A percentile compares a stretch with the other conserved stretches of the same genome.
These are phyloP conservation scores for Cladorrhinum samala DNA, from an alignment of 495 filamentous ascomycete genomes.

Conservation along the genomic window DNA sequence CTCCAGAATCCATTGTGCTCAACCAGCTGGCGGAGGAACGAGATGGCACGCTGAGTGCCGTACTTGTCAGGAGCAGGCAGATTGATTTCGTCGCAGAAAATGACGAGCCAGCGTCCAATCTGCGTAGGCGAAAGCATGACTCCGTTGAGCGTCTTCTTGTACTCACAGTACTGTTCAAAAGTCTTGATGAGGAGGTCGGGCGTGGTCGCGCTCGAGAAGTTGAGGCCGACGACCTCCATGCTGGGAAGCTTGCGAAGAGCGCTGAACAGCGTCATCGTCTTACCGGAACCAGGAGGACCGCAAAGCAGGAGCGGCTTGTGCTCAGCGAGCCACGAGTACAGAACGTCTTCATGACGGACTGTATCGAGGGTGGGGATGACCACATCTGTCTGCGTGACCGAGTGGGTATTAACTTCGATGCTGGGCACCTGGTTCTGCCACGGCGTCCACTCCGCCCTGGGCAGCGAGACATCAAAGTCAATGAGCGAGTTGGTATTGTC, in stretches of 20 bases:
- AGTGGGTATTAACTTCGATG: slow-evolving; percentile 96
- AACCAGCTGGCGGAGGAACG: slow-evolving; percentile 92
- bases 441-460: slow-evolving; percentile 76
- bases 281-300: slow-evolving; percentile 95
- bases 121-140: slow-evolving; percentile 93
- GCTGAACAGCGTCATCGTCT: slow-evolving; percentile 99
- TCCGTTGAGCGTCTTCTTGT: slow-evolving; percentile 94
- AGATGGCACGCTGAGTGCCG: slow-evolving; percentile 92
- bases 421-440: slow-evolving; percentile 94
- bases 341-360: slow-evolving; percentile 90
- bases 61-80: slow-evolving; percentile 97
- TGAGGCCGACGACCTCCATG: slow-evolving; percentile 98
- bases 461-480: slow-evolving; percentile 86
- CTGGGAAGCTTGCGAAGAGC: slow-evolving; percentile 92
- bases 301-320: slow-evolving; percentile 96
- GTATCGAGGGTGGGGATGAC: slow-evolving; percentile 97
- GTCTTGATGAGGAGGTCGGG: slow-evolving; percentile 97
- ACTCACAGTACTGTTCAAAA: slow-evolving; percentile 99
- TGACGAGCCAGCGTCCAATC: slow-evolving; percentile 93
- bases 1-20: slow-evolving; percentile 99
- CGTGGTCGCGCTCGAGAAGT: slow-evolving; percentile 97
- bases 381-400: slow-evolving; percentile 91
- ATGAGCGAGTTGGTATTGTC: slow-evolving; percentile 76
- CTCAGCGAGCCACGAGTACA: slow-evolving; percentile 98
- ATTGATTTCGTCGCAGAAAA: slow-evolving; percentile 99